Conservation (phyloP, 306 rosid genomes). For the Cucurbita ficifolia region DNA sequence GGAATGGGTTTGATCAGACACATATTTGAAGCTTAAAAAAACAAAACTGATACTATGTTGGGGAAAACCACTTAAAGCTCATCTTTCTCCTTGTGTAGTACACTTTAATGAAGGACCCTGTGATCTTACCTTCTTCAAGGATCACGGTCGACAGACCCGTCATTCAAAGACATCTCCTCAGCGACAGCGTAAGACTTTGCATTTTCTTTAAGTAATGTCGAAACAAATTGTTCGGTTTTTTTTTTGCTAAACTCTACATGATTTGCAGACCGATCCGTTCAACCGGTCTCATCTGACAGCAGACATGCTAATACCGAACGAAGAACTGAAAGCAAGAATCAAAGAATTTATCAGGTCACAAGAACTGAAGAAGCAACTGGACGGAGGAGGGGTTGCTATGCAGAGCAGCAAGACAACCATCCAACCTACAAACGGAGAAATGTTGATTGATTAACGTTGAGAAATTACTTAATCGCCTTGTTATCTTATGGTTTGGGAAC, state of each 20-base stretch:
- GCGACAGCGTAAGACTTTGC: conserved; percentile 43
- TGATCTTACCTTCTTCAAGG: conserved; percentile 92
- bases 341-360: conserved; percentile 68
- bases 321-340: conserved; percentile 57
- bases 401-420: conserved; percentile 57
- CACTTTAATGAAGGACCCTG: conserved; percentile 98
- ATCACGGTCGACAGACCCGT: conserved; percentile 79
- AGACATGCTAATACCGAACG: conserved; percentile 71
- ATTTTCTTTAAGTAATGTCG: background rate
- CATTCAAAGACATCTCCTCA: conserved; percentile 98
- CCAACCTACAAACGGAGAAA: conserved; percentile 56
- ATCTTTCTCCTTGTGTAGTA: conserved; percentile 33
- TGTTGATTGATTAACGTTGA: conserved; percentile 61
- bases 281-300: conserved; percentile 88
- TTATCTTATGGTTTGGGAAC: background rate
- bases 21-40: background rate
- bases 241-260: conserved; percentile 2
- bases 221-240: background rate
- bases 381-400: conserved; percentile 28
- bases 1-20: background rate
- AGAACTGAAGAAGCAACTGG: conserved; percentile 37
- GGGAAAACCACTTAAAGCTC: background rate
- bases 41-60: background rate
- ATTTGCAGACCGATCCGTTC: conserved; percentile 80
- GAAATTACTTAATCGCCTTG: background rate